phyloP scores from a whole-genome alignment of 2,329 filamentous ascomycete species.

The Periconia macrospinosa region DNA sequence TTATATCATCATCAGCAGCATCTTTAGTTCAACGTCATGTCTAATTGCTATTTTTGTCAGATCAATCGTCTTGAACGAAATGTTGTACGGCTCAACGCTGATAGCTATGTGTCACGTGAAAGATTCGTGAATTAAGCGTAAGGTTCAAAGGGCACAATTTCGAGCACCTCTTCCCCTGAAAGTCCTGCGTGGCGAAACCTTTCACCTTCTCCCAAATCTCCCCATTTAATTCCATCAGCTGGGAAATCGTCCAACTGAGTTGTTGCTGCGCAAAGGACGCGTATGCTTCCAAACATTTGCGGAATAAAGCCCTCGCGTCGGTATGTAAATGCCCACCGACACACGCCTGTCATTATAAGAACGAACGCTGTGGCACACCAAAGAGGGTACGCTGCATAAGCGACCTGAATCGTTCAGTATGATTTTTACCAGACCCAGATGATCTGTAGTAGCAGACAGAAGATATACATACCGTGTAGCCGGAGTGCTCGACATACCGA shows the following conservation, averaged over 20 bases:
- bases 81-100: too few species aligned
- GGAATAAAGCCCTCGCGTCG: slow-evolving; percentile 35
- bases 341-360: slow-evolving; percentile 31
- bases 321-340: slow-evolving; percentile 37
- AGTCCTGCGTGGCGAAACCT: slow-evolving; percentile 31
- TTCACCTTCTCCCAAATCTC: slow-evolving; percentile 24
- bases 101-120: too few species aligned
- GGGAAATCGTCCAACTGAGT: slow-evolving; percentile 32
- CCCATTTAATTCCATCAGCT: slow-evolving; percentile 25
- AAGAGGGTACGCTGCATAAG: slow-evolving; percentile 27
- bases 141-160: slow-evolving; percentile 30
- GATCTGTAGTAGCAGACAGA: background rate
- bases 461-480: slow-evolving; percentile 18
- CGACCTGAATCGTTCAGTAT: slow-evolving; percentile 18
- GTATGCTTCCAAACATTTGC: slow-evolving; percentile 38
- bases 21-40: too few species aligned
- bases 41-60: too few species aligned
- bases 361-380: slow-evolving; percentile 31
- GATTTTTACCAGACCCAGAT: background rate
- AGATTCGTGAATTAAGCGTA: slow-evolving; percentile 17
- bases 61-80: too few species aligned
- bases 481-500: slow-evolving; percentile 21
- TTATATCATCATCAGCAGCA: too few species aligned
- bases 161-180: slow-evolving; percentile 23
- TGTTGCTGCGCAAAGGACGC: slow-evolving; percentile 29